These are phyloP conservation scores for Acacia confusa DNA, from an alignment of 306 rosid genomes.

Conservation along the genomic window DNA sequence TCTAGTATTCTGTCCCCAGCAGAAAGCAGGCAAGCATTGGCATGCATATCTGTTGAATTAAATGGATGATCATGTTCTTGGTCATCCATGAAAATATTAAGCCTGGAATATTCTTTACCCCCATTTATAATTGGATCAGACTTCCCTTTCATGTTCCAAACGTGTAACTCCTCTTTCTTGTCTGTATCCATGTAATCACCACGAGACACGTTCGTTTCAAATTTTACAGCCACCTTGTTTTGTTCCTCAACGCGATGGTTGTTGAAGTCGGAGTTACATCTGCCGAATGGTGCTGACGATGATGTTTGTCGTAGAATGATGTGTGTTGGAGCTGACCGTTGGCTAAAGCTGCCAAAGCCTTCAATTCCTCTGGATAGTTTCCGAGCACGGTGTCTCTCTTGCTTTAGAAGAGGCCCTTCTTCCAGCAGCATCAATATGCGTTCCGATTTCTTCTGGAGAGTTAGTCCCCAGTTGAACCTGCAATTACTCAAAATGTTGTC, in stretches of 20 bases:
- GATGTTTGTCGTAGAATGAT: background rate
- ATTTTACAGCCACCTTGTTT: background rate
- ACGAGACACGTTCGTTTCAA: background rate
- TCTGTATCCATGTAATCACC: background rate
- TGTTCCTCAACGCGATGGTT: background rate
- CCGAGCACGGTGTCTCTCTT: conserved; percentile 67
- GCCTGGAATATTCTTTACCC: conserved; percentile 19
- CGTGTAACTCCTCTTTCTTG: conserved; percentile 45
- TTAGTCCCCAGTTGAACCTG: background rate
- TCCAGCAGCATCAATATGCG: conserved; percentile 54
- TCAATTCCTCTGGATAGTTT: conserved; percentile 65
- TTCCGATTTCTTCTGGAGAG: background rate
- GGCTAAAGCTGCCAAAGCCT: conserved; percentile 68
- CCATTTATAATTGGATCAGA: conserved; percentile 41
- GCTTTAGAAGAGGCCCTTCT: conserved; percentile 50
- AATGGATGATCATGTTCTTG: conserved; percentile 5
- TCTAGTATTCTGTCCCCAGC: background rate
- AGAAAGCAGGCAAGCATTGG: conserved; percentile 51
- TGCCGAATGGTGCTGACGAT: background rate
- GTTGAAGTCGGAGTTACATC: background rate
- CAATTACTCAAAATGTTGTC: background rate
- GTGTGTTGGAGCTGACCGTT: conserved; percentile 37
- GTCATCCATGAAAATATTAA: conserved; percentile 25
- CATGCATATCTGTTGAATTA: conserved; percentile 29
- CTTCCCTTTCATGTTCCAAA: conserved; percentile 44